Conservation (phyloP, 345 rosid species). For the Eucalyptus sp. region DNA sequence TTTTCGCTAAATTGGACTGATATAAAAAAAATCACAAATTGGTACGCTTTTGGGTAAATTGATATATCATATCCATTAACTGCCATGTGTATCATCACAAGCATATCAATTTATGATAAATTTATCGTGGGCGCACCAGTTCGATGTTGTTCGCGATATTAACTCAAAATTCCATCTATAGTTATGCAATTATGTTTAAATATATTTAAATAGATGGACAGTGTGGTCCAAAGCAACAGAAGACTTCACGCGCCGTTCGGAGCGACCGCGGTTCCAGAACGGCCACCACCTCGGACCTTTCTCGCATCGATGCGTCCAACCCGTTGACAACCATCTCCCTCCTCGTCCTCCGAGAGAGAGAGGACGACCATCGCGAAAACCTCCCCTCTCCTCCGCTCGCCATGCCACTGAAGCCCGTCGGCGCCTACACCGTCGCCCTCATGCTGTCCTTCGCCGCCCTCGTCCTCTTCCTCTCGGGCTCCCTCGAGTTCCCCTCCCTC, state of each 20-base stretch:
- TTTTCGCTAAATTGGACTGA: accelerated
- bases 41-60: accelerated
- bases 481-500: constrained; percentile 63
- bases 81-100: too few relatives aligned
- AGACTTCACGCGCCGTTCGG: background rate
- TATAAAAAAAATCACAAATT: accelerated
- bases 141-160: too few relatives aligned
- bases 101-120: too few relatives aligned
- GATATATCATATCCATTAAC: too few relatives aligned
- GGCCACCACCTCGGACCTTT: background rate
- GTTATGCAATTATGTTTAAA: background rate
- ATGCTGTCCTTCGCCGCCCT: constrained; percentile 55
- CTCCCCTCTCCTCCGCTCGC: background rate
- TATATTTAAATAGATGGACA: background rate
- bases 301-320: background rate
- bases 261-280: background rate
- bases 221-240: background rate
- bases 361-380: background rate
- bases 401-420: constrained; percentile 58
- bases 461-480: constrained; percentile 65
- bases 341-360: background rate
- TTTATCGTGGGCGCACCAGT: accelerated
- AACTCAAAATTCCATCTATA: too few relatives aligned
- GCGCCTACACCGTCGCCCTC: constrained; percentile 28
- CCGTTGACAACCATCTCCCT: background rate